Evolutionary conservation across 2,329 filamentous ascomycete genomes (phyloP).

Genomic region (Colletotrichum tabaci): DNA sequence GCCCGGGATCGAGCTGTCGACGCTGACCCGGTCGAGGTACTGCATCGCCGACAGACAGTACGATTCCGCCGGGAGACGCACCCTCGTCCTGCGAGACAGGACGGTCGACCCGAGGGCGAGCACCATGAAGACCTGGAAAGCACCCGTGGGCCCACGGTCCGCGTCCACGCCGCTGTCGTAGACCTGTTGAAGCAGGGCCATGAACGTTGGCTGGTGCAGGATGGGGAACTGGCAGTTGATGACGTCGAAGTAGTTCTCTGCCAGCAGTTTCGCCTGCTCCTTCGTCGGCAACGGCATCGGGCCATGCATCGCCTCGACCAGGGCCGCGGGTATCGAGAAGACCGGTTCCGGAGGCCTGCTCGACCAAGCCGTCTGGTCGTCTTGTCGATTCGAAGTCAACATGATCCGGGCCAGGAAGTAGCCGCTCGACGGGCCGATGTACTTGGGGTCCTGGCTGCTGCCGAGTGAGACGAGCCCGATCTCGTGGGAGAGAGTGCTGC

Average conservation of each 20-base stretch:
- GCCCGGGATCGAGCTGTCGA: slow-evolving; percentile 64
- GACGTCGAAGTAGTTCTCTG: slow-evolving; percentile 62
- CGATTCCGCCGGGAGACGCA: slow-evolving; percentile 62
- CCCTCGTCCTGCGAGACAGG: slow-evolving; percentile 58
- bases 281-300: slow-evolving; percentile 50
- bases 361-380: slow-evolving; percentile 40
- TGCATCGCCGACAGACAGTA: slow-evolving; percentile 65
- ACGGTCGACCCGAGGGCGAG: slow-evolving; percentile 64
- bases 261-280: slow-evolving; percentile 58
- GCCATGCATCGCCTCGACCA: slow-evolving; percentile 52
- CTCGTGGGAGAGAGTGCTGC: slow-evolving; percentile 59
- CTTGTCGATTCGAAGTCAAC: slow-evolving; percentile 55
- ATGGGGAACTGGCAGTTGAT: slow-evolving; percentile 66
- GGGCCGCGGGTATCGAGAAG: slow-evolving; percentile 46
- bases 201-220: slow-evolving; percentile 61
- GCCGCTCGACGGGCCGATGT: slow-evolving; percentile 70
- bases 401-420: slow-evolving; percentile 67
- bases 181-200: slow-evolving; percentile 48
- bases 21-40: slow-evolving; percentile 61
- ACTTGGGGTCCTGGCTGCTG: slow-evolving; percentile 62
- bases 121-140: slow-evolving; percentile 68
- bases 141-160: slow-evolving; percentile 47
- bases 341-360: slow-evolving; percentile 6
- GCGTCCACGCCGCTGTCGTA: slow-evolving; percentile 49
- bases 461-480: slow-evolving; percentile 68